Percentiles rank a stretch among this genome's conserved stretches.
Conservation (phyloP, 352 stramenopile species). For the Globisporangium yorkense region DNA sequence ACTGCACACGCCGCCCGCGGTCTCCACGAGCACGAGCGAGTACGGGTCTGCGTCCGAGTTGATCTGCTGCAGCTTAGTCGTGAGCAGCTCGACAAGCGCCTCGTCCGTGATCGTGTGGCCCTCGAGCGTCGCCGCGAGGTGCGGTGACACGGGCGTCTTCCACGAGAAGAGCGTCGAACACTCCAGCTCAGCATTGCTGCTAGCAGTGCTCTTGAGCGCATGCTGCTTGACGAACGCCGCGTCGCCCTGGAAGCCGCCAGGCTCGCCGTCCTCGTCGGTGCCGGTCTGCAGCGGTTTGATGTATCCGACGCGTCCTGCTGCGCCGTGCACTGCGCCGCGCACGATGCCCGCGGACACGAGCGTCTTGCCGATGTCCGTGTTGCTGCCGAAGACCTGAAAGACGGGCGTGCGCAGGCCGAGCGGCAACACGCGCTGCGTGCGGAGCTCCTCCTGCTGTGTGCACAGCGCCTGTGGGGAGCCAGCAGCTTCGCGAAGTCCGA, state of each 20-base stretch:
- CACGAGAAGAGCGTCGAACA: constrained; percentile 91
- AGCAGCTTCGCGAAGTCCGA: constrained; percentile 34
- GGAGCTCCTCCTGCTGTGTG: constrained; percentile 41
- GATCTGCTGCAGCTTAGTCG: constrained; percentile 37
- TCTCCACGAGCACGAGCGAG: constrained; percentile 89
- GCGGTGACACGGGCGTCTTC: constrained; percentile 92
- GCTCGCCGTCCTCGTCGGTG: constrained; percentile 33
- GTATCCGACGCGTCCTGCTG: constrained; percentile 57
- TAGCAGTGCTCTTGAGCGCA: constrained; percentile 9
- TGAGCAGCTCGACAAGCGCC: constrained; percentile 73
- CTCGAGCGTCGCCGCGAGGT: constrained; percentile 89
- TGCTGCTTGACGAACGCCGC: constrained; percentile 80
- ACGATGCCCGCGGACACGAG: constrained; percentile 93
- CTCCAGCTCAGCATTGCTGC: constrained; percentile 20
- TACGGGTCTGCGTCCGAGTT: constrained; percentile 25
- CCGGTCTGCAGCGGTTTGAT: constrained; percentile 97
- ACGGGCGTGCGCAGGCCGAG: constrained; percentile 61
- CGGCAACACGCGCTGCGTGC: constrained; percentile 39
- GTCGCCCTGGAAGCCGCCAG: constrained; percentile 62
- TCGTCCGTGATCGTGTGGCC: constrained; percentile 85
- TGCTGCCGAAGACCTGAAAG: constrained; percentile 94
- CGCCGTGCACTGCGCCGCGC: constrained; percentile 42
- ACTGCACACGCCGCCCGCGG: constrained; percentile 93
- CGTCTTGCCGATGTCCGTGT: constrained; percentile 98
- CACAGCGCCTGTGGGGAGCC: constrained; percentile 25